Conservation (phyloP, 192 early-diverging fungal species). For the Phycomyces nitens region DNA sequence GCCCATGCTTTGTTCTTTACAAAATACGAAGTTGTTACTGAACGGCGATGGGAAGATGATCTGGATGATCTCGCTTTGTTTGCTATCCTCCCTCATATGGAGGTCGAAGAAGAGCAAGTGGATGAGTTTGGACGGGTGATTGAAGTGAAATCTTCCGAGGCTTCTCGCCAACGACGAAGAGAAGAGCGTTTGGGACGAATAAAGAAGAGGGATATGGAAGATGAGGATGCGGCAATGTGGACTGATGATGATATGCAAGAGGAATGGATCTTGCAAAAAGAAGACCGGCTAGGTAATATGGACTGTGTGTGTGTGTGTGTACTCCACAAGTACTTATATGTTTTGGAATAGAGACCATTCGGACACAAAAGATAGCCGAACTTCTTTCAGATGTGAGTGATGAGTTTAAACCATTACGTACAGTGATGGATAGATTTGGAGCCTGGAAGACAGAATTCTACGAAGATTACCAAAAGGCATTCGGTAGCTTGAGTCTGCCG, state of each 20-base stretch:
- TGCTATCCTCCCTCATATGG: constrained; percentile 29
- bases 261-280: constrained; percentile 27
- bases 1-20: constrained; percentile 33
- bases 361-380: constrained; percentile 24
- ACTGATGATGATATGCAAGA: constrained; percentile 48
- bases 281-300: constrained; percentile 26
- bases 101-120: constrained; percentile 3
- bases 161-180: constrained; percentile 27
- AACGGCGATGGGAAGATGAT: constrained; percentile 35
- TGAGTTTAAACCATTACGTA: constrained; percentile 41
- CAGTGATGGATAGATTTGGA: constrained; percentile 47
- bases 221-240: constrained; percentile 23
- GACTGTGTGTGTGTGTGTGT: background rate
- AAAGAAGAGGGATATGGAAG: background rate
- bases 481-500: constrained; percentile 50
- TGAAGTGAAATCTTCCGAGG: constrained; percentile 24
- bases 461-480: constrained; percentile 55
- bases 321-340: background rate
- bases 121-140: constrained; percentile 45
- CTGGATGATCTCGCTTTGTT: constrained; percentile 43
- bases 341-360: constrained; percentile 28
- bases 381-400: constrained; percentile 42
- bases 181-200: constrained; percentile 27
- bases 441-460: constrained; percentile 48
- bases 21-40: constrained; percentile 27